A percentile compares a stretch with the other conserved stretches of the same genome.
Evolutionary conservation across 2,329 filamentous ascomycete genomes (phyloP).

Genomic region (Sporothrix pseudoabietina): DNA sequence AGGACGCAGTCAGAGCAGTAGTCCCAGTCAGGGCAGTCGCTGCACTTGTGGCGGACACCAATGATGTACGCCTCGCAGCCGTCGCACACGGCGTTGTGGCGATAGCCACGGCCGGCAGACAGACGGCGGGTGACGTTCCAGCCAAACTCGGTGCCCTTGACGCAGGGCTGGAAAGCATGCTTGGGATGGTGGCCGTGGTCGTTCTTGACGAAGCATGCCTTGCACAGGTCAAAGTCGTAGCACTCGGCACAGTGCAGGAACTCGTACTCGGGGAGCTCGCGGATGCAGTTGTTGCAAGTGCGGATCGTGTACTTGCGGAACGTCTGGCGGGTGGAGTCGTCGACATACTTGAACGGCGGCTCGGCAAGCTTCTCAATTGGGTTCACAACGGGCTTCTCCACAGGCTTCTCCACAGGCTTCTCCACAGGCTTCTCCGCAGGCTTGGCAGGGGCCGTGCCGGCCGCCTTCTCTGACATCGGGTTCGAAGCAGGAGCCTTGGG

Average conservation of each 20-base stretch:
- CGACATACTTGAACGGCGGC: too few species aligned
- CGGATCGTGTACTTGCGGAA: constrained; percentile 46
- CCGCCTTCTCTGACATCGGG: not conserved
- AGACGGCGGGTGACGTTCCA: constrained; percentile 67
- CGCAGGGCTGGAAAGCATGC: constrained; percentile 74
- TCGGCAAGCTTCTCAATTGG: not conserved
- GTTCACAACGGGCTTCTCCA: not conserved
- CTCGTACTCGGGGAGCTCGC: constrained; percentile 71
- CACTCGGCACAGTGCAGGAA: constrained; percentile 86
- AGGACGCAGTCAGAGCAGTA: constrained; percentile 79
- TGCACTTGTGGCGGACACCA: constrained; percentile 93
- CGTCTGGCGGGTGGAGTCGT: not conserved
- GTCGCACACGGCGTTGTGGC: constrained; percentile 90
- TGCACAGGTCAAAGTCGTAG: constrained; percentile 90
- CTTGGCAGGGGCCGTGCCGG: constrained; percentile 14
- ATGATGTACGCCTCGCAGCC: constrained; percentile 86
- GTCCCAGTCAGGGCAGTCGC: constrained; percentile 97
- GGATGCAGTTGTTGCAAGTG: constrained; percentile 69
- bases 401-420: not conserved
- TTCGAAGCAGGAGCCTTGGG: constrained; percentile 40
- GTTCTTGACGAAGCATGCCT: constrained; percentile 72
- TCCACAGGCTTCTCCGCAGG: constrained; percentile 11
- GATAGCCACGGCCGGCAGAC: constrained; percentile 74
- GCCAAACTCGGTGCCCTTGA: constrained; percentile 63
- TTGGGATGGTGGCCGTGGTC: constrained; percentile 89